These are phyloP conservation scores for Microcera coccophila DNA, from an alignment of 2,329 filamentous ascomycete genomes.

Conservation along the genomic window DNA sequence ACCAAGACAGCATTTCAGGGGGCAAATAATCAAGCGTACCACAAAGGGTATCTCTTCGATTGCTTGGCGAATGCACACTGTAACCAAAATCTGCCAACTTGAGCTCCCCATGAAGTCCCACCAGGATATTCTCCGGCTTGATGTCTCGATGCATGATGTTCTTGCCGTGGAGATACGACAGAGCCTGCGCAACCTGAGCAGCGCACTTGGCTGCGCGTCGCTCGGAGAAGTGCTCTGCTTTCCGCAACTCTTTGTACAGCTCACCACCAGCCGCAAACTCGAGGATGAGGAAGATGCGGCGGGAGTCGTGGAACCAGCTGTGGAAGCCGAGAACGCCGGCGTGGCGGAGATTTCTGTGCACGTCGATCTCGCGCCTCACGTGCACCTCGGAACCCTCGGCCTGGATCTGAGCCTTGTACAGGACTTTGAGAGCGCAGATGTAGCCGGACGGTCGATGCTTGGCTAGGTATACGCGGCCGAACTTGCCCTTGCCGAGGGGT, in stretches of 20 bases:
- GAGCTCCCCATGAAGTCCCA: constrained; percentile 27
- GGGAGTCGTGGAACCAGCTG: constrained; percentile 69
- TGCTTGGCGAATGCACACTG: constrained; percentile 26
- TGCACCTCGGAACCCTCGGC: constrained; percentile 66
- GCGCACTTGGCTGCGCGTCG: constrained; percentile 68
- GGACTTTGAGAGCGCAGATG: constrained; percentile 67
- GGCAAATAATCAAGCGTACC: constrained; percentile 29
- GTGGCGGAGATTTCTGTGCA: constrained; percentile 68
- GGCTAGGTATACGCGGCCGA: constrained; percentile 68
- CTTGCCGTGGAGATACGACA: constrained; percentile 31
- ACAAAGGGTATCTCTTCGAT: constrained; percentile 21
- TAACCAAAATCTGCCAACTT: constrained; percentile 30
- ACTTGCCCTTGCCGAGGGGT: constrained; percentile 69
- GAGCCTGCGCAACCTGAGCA: constrained; percentile 60
- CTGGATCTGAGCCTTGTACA: constrained; percentile 68
- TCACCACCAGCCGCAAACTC: constrained; percentile 65
- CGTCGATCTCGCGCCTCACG: constrained; percentile 68
- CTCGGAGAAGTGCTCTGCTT: constrained; percentile 63
- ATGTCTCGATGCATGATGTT: constrained; percentile 33
- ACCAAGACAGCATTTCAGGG: constrained; percentile 23
- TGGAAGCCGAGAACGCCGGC: constrained; percentile 62
- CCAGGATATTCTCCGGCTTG: constrained; percentile 35
- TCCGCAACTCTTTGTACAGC: constrained; percentile 66
- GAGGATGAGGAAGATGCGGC: constrained; percentile 67
- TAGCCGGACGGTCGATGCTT: constrained; percentile 61